Percentiles rank a stretch among this genome's conserved stretches.
Conservation (phyloP, 2,329 filamentous ascomycete species). For the Pseudogymnoascus sp. region DNA sequence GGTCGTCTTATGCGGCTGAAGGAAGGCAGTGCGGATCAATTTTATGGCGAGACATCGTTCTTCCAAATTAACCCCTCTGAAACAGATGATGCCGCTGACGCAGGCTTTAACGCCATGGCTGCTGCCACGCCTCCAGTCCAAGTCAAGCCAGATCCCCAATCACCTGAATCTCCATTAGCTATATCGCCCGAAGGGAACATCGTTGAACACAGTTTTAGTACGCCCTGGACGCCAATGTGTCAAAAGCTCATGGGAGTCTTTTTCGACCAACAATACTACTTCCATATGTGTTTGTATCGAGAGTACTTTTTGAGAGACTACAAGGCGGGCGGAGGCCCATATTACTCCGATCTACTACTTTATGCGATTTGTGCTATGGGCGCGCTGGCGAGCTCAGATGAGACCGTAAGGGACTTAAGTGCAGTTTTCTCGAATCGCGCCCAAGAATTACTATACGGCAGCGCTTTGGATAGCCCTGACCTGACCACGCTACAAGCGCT, state of each 20-base stretch:
- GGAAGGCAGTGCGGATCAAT: conserved; percentile 36
- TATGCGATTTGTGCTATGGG: conserved; percentile 42
- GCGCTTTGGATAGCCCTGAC: conserved; percentile 37
- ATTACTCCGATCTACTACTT: conserved; percentile 42
- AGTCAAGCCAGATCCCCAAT: background rate
- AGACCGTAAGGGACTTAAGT: conserved; percentile 30
- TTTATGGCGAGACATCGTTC: conserved; percentile 41
- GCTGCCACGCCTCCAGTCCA: conserved; percentile 9
- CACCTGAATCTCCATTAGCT: conserved; percentile 16
- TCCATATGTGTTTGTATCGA: conserved; percentile 42
- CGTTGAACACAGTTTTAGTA: conserved; percentile 8
- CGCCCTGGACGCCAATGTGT: conserved; percentile 25
- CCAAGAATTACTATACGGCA: conserved; percentile 35
- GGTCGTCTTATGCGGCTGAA: conserved; percentile 33
- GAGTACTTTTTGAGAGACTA: conserved; percentile 44
- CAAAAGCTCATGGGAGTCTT: conserved; percentile 39
- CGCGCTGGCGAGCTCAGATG: conserved; percentile 37
- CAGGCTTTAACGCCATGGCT: conserved; percentile 6
- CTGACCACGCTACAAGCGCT: conserved; percentile 40
- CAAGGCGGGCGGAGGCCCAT: conserved; percentile 36
- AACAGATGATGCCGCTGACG: conserved; percentile 9
- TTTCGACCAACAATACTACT: conserved; percentile 40
- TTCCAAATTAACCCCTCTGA: conserved; percentile 31
- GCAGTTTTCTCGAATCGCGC: conserved; percentile 38
- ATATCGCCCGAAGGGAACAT: conserved; percentile 37